Base-by-base conservation (phyloP, 1,139 yeast genomes). In the Taphrina deformans region DNA sequence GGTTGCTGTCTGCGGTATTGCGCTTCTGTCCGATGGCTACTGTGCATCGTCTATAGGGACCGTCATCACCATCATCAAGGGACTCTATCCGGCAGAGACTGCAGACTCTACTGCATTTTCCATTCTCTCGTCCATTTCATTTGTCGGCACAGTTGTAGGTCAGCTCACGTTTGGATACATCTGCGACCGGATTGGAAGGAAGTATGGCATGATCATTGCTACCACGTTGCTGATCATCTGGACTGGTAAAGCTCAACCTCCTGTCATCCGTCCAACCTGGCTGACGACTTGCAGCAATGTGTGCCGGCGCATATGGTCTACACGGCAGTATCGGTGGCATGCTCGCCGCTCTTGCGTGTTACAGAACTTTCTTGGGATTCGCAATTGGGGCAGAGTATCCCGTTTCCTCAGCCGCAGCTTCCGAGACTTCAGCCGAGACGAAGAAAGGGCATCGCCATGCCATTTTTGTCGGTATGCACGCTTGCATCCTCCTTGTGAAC, bases 141-240 rank as follows among this genome's bases (percentile, higher is more conserved):
- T 91, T 73, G 96, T 83, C 12, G 97, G 97, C 71, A 90, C 92
- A 2, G 95, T 91, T 60, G 82, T 88, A n/a, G 97, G 97, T 51
- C 92, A 86, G 79, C 80, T 91, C 64, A 65, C 80, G 1, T 90
- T 91, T 75, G 97, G 97, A 58, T 85, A 84, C 72, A 77, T 88
- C 61, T 83, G 96, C 18, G 97, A 91, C 76, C 83, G 85, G 72
- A 79, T 85, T 70, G 87, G 91, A 12, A 84, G 97, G 77, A 89
- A 87, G 73, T 76, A 80, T 7, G 96, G 96, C 56, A 90, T 91
- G 96, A 73, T 91, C 70, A 75, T 82, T 55, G 89, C 96, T 50
- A 88, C 91, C 29, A 75, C 79, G 38, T 82, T 90, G 75, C 81
- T 91, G 72, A 87, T 90, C 70, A 55, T 89, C 18, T 88, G 55